Evolutionary conservation across 208 protist genomes (phyloP), one percentile per base, ranked within the genome.

Genomic region (Phytomonas sp.): DNA sequence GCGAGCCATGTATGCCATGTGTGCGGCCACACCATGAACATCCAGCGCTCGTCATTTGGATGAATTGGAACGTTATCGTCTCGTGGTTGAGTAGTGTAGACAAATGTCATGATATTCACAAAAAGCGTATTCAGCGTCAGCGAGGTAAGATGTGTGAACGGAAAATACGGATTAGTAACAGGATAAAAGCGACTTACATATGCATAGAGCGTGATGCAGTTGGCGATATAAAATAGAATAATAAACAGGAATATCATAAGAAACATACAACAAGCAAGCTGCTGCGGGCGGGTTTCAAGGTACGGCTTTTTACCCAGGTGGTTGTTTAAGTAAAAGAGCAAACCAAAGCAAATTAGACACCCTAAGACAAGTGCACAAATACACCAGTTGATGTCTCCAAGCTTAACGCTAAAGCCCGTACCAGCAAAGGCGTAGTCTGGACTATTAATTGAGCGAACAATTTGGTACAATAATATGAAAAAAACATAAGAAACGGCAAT

Each of bases 211-310:
- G 88, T 67, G 29, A 84, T 42, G 40, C 49, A 76, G 71, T 86
- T 75, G 31, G 88, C 70, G 36, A 88, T 72, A 69, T 82, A 81
- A 72, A 85, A 91, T 26, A 83, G 65, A 5, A 90, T 65, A 16
- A 74, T 63, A 26, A 76, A 73, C 52, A 82, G 49, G 32, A 93
- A 91, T 29, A 93, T 60, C 62, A 87, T 81, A 31, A 89, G 19
- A 64, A 92, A 88, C 67, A 95, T 76, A 59, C 91, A 86, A 60
- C 88, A 89, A 29, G 89, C 88, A 63, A 96, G 82, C 75, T 96
- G 91, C 76, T 94, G 88, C 0, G 88, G 88, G 5, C 91, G 83
- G 23, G 79, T 90, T 37, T 92, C 78, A 16, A 96, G 67, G 72
- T 96, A 96, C 56, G 89, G 82, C 72, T 92, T 93, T 32, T 67